Evolutionary conservation across 2,329 filamentous ascomycete genomes (phyloP).

Genomic region (Venturia effusa): DNA sequence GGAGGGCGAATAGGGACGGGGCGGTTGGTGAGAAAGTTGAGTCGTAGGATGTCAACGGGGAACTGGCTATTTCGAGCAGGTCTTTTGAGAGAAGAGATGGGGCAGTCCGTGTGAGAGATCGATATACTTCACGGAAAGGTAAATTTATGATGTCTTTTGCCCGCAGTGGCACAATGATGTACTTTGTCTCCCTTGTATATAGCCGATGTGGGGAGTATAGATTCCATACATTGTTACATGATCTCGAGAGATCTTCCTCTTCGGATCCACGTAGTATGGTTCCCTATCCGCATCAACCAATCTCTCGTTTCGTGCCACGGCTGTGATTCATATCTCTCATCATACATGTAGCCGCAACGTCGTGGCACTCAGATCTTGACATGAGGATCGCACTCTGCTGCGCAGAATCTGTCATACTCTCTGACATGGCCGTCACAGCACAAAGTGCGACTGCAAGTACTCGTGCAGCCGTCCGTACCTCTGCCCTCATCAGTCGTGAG

Average conservation of each 20-base stretch:
- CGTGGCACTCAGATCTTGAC: not conserved
- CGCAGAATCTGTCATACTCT: not conserved
- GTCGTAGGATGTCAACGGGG: no score
- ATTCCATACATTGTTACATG: not conserved
- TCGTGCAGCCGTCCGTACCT: not conserved
- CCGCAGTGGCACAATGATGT: not conserved
- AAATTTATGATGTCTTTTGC: no score
- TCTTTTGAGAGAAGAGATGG: not conserved
- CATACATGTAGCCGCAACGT: not conserved
- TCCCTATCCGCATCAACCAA: not conserved
- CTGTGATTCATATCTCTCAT: not conserved
- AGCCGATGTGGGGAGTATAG: not conserved
- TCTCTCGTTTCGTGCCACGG: not conserved
- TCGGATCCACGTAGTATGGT: not conserved
- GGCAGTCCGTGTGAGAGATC: no score
- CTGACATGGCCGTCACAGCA: not conserved
- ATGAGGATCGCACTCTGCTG: not conserved
- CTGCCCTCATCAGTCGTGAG: not conserved
- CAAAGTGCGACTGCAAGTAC: not conserved
- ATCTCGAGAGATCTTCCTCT: not conserved
- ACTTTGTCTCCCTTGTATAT: not conserved
- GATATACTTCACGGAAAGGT: no score
- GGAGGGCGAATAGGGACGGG: slow-evolving; percentile 84
- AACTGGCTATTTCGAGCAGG: no score
- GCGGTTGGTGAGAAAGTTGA: slow-evolving; percentile 1